These are phyloP conservation scores for Podila epicladia DNA, from an alignment of 192 early-diverging fungal species.

Conservation along the genomic window DNA sequence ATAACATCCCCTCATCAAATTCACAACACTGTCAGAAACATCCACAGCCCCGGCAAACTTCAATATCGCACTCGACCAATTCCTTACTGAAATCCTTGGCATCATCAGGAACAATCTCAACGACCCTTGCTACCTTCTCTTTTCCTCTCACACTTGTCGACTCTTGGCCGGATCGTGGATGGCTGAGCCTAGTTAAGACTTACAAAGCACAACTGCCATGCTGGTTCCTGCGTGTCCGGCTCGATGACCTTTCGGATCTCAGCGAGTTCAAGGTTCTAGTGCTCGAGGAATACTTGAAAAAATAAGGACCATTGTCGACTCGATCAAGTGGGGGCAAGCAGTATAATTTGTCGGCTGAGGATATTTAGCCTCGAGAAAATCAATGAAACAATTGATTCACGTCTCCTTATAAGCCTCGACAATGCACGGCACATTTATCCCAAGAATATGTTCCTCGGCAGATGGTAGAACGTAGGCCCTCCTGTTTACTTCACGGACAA, in stretches of 20 bases:
- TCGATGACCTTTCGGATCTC: slow-evolving; percentile 2
- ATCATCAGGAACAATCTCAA: not conserved
- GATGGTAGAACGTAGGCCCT: slow-evolving; percentile 21
- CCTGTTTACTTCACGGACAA: slow-evolving; percentile 9
- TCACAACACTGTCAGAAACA: not conserved
- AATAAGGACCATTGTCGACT: not conserved
- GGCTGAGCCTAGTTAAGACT: not conserved
- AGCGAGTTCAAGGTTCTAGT: slow-evolving; percentile 8
- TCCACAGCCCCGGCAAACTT: not conserved
- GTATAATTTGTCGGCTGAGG: no score
- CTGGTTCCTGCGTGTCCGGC: not conserved
- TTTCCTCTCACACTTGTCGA: slow-evolving; percentile 11
- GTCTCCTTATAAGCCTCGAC: not conserved
- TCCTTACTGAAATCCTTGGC: slow-evolving; percentile 8
- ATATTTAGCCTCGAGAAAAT: no score
- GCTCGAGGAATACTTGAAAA: slow-evolving; percentile 10
- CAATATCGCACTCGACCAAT: not conserved
- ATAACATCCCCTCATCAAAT: not conserved
- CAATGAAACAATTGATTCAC: not conserved
- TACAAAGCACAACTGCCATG: not conserved
- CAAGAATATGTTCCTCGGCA: not conserved
- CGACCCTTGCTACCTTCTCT: not conserved
- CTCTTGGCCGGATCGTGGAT: not conserved
- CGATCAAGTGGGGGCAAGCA: no score
- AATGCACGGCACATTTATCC: not conserved